Percentiles rank a stretch among this genome's conserved stretches.
These are phyloP conservation scores for Pseudozyma tsukubaensis DNA, from an alignment of 1,284 basidiomycete species.

Conservation along the genomic window DNA sequence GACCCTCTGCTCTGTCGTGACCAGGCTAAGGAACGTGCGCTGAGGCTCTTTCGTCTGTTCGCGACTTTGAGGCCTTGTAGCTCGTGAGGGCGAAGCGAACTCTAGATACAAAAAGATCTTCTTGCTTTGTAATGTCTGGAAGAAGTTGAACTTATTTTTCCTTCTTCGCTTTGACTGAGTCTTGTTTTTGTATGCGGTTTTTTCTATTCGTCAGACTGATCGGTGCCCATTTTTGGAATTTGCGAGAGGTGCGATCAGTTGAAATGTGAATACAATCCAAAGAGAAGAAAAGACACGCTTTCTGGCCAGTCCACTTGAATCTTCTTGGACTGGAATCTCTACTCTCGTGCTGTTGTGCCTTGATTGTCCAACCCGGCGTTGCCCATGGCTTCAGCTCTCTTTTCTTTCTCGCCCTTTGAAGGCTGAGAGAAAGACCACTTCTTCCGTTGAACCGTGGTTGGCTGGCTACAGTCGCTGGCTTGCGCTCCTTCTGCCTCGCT, in stretches of 20 bases:
- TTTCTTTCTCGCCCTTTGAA: not conserved
- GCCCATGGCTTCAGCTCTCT: not conserved
- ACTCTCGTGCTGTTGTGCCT: not conserved
- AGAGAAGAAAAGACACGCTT: not conserved
- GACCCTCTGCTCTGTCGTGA: too few relatives aligned
- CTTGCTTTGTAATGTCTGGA: not conserved
- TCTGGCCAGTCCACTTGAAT: not conserved
- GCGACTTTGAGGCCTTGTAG: too few relatives aligned
- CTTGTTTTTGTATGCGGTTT: not conserved
- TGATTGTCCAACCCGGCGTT: not conserved
- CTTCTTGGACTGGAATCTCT: not conserved
- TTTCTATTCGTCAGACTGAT: constrained; percentile 20
- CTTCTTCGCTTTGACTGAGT: not conserved
- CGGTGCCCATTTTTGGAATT: constrained; percentile 1
- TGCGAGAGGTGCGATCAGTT: constrained; percentile 12
- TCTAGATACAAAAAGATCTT: too few relatives aligned
- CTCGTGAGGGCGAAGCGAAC: too few relatives aligned
- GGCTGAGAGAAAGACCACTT: not conserved
- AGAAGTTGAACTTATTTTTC: not conserved
- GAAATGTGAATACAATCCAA: not conserved
- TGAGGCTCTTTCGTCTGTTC: too few relatives aligned
- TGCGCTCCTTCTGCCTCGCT: not conserved
- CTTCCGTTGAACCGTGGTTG: not conserved
- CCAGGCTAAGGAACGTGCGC: too few relatives aligned
- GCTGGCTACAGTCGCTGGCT: not conserved